Percentiles rank a stretch among this genome's conserved stretches.
Evolutionary conservation across 345 rosid genomes (phyloP).

Genomic region (Melaleuca quinquenervia): DNA sequence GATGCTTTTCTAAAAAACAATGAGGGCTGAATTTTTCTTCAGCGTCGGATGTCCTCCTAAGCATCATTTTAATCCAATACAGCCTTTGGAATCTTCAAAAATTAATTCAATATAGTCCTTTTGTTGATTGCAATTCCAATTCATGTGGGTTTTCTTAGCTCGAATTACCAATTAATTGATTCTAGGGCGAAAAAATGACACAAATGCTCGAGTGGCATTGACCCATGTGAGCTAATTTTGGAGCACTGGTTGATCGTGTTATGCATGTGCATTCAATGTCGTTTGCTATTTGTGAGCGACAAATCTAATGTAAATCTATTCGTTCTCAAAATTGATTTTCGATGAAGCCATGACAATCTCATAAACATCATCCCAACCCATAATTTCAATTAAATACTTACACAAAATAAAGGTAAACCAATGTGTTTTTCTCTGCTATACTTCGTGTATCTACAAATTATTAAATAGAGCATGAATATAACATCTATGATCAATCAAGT

Average conservation of each 20-base stretch:
- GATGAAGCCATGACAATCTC: not conserved
- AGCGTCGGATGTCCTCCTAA: not conserved
- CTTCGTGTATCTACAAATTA: too few species aligned
- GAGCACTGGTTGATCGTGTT: not conserved
- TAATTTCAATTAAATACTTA: not conserved
- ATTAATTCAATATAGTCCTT: not conserved
- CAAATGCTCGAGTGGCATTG: not conserved
- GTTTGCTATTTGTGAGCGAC: not conserved
- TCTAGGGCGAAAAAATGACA: not conserved
- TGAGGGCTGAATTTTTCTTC: not conserved
- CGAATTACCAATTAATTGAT: not conserved
- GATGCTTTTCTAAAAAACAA: not conserved
- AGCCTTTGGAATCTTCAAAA: not conserved
- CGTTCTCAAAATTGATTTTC: not conserved
- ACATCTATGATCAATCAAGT: too few species aligned
- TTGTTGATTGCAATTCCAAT: not conserved
- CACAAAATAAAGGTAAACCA: too few species aligned
- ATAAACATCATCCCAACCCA: not conserved
- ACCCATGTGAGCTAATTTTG: not conserved
- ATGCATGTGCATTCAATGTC: not conserved
- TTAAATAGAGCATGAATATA: too few species aligned
- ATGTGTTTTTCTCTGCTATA: too few species aligned
- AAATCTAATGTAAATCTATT: not conserved
- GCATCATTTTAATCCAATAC: not conserved
- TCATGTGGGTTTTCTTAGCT: not conserved